Percentiles rank a stretch among this genome's conserved stretches.
Evolutionary conservation across 345 rosid species (phyloP).

Genomic region (Cardamine occulta): DNA sequence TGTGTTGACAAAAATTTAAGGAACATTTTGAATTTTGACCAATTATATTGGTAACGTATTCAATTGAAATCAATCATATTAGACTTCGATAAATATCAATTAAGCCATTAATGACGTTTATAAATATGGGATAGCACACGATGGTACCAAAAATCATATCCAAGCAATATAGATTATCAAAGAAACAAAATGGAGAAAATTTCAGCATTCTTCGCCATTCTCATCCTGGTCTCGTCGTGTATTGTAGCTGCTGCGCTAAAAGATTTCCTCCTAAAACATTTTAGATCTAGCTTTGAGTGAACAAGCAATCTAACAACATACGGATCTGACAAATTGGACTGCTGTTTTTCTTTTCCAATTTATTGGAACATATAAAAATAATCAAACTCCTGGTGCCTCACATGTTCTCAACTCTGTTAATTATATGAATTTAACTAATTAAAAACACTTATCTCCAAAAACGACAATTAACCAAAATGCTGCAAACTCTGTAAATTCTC

Average conservation of each 20-base stretch:
- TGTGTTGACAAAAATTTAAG: conserved; percentile 1
- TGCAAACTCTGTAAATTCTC: conserved; percentile 24
- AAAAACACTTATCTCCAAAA: conserved; percentile 9
- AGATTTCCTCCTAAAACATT: neutral
- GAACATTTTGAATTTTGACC: neutral
- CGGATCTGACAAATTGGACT: conserved; percentile 33
- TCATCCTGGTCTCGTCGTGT: conserved; percentile 35
- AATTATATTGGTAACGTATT: neutral
- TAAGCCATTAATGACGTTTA: conserved; percentile 9
- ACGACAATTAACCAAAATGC: conserved; percentile 16
- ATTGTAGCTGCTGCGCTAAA: conserved; percentile 15
- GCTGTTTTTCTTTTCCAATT: conserved; percentile 20
- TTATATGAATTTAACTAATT: neutral
- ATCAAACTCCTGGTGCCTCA: neutral
- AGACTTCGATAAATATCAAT: neutral
- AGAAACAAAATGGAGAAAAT: conserved; percentile 19
- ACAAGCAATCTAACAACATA: conserved; percentile 20
- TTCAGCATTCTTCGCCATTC: conserved; percentile 23
- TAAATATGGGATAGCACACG: neutral
- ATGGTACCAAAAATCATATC: neutral
- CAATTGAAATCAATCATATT: neutral
- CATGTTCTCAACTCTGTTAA: conserved; percentile 26
- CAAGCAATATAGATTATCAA: neutral
- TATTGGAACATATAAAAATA: neutral
- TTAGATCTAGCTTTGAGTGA: neutral